Conservation (phyloP, 768 basidiomycete genomes). For the Tulasnella calospora region DNA sequence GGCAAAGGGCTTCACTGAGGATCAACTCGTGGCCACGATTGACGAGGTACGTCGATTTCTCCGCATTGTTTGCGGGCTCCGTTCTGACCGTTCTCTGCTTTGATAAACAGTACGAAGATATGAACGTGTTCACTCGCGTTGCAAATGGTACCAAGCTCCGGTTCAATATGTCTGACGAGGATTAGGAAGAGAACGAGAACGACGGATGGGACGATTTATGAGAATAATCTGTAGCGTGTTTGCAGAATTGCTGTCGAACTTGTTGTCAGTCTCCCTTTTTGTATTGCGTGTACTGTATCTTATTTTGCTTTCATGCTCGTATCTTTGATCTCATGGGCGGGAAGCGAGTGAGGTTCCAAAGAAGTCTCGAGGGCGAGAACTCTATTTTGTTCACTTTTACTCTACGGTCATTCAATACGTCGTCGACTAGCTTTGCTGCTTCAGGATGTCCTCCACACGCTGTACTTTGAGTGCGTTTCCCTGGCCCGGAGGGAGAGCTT, state of each 20-base stretch:
- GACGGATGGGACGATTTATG: background rate
- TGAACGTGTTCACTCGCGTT: slow-evolving; percentile 75
- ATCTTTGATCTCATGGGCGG: too few relatives aligned
- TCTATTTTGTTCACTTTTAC: too few relatives aligned
- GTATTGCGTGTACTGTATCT: background rate
- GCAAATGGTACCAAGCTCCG: slow-evolving; percentile 78
- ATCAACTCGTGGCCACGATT: slow-evolving; percentile 82
- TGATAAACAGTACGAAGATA: slow-evolving; percentile 69
- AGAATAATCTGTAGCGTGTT: background rate
- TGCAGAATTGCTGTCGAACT: slow-evolving; percentile 7
- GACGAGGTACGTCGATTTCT: slow-evolving; percentile 51
- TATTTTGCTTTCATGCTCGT: background rate
- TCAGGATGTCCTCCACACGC: slow-evolving; percentile 76
- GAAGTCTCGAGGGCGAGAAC: too few relatives aligned
- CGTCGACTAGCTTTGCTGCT: background rate
- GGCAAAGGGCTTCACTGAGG: slow-evolving; percentile 85
- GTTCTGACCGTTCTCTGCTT: slow-evolving; percentile 19
- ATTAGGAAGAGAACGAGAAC: background rate
- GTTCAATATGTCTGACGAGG: slow-evolving; percentile 42
- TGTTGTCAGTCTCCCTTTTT: background rate
- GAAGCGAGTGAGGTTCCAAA: too few relatives aligned
- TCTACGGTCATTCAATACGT: background rate
- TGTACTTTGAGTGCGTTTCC: slow-evolving; percentile 77
- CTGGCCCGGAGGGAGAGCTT: slow-evolving; percentile 50
- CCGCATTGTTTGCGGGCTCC: background rate